A percentile compares a stretch with the other conserved stretches of the same genome.
Conservation (phyloP, 169 alveolate species). For the Plasmodium inui region DNA sequence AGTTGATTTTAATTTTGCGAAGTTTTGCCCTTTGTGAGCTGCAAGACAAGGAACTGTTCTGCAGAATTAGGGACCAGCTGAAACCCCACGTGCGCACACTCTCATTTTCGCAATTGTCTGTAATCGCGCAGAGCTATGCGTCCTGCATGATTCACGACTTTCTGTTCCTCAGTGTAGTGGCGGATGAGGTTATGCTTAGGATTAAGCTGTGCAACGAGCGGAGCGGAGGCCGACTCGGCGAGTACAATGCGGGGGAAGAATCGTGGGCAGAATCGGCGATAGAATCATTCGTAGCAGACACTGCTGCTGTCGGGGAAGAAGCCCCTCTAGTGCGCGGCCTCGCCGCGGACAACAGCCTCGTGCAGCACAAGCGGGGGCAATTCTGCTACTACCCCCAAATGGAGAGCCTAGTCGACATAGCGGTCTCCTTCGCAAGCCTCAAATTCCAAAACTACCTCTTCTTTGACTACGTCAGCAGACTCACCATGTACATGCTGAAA, state of each 20-base stretch:
- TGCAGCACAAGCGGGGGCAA: conserved; percentile 64
- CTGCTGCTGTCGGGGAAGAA: neutral
- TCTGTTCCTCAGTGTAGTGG: conserved; percentile 13
- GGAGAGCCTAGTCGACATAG: conserved; percentile 37
- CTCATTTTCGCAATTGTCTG: conserved; percentile 34
- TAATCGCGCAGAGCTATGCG: conserved; percentile 73
- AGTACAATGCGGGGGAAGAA: neutral
- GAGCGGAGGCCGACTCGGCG: neutral
- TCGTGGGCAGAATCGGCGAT: neutral
- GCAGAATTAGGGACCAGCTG: conserved; percentile 65
- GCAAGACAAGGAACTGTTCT: conserved; percentile 83
- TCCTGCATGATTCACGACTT: conserved; percentile 70
- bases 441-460: conserved; percentile 77
- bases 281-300: no score
- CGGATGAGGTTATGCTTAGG: conserved; percentile 32
- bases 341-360: conserved; percentile 28
- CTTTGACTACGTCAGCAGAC: conserved; percentile 74
- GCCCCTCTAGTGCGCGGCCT: neutral
- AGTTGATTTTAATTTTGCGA: conserved; percentile 78
- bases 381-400: conserved; percentile 65
- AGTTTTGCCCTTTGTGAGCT: conserved; percentile 81
- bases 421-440: conserved; percentile 76
- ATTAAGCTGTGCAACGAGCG: conserved; percentile 33
- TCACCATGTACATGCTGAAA: conserved; percentile 54
- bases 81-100: conserved; percentile 61